Evolutionary conservation across 257 asterid genomes (phyloP).

Genomic region (Misopates orontium): DNA sequence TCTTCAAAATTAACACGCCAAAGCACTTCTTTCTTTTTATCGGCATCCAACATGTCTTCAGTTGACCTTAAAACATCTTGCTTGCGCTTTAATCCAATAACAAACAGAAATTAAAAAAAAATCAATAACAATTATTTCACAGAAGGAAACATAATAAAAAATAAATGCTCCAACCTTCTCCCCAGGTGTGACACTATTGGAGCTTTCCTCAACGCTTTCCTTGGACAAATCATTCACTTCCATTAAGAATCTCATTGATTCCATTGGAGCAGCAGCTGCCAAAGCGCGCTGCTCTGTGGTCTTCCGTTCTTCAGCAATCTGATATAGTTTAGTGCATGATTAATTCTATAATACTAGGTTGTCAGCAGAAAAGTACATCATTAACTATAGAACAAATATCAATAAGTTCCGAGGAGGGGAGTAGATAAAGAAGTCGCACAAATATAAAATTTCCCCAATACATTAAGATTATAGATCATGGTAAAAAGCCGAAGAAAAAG

Average conservation of each 20-base stretch:
- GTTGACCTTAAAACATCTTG: conserved; percentile 43
- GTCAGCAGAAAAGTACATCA: conserved; percentile 4
- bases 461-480: not conserved
- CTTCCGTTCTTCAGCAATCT: conserved; percentile 36
- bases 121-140: conserved; percentile 28
- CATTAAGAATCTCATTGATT: conserved; percentile 68
- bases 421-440: not conserved
- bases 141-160: conserved; percentile 17
- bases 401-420: not conserved
- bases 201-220: conserved; percentile 37
- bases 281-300: conserved; percentile 70
- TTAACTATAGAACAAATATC: not conserved
- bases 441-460: not conserved
- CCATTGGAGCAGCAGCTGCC: conserved; percentile 80
- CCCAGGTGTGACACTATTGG: conserved; percentile 33
- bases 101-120: not conserved
- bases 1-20: conserved; percentile 96
- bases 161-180: conserved; percentile 58
- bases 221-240: conserved; percentile 51
- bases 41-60: conserved; percentile 41
- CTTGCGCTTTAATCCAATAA: conserved; percentile 58
- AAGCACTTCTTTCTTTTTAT: conserved; percentile 59
- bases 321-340: conserved; percentile 23
- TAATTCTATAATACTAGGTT: not conserved
- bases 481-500: not conserved